A percentile compares a stretch with the other conserved stretches of the same genome.
phyloP scores from a whole-genome alignment of 2,329 filamentous ascomycete genomes.

The Xylaria sp. region DNA sequence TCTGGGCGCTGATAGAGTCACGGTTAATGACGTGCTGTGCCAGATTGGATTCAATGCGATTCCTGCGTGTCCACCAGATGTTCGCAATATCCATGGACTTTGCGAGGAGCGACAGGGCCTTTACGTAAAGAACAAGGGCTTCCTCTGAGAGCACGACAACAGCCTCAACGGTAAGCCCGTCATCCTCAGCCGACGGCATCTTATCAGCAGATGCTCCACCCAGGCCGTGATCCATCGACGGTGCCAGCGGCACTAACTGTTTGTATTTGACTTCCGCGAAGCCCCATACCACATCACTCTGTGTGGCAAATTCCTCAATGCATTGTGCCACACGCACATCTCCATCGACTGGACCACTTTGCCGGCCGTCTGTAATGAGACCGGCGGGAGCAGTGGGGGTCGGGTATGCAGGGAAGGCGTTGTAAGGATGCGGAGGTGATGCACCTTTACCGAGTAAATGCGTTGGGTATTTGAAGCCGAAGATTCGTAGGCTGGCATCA shows the following conservation, averaged over 20 bases:
- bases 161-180: slow-evolving; percentile 82
- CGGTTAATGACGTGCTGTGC: slow-evolving; percentile 43
- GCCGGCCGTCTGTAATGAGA: slow-evolving; percentile 69
- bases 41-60: slow-evolving; percentile 61
- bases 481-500: slow-evolving; percentile 78
- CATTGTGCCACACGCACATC: slow-evolving; percentile 76
- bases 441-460: slow-evolving; percentile 63
- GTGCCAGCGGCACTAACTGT: slow-evolving; percentile 87
- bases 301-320: slow-evolving; percentile 89
- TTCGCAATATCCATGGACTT: slow-evolving; percentile 96
- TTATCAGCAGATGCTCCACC: slow-evolving; percentile 63
- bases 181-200: slow-evolving; percentile 63
- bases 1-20: slow-evolving; percentile 49
- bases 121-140: slow-evolving; percentile 93
- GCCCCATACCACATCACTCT: slow-evolving; percentile 94
- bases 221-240: slow-evolving; percentile 73
- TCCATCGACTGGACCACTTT: slow-evolving; percentile 68
- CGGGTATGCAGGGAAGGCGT: slow-evolving; percentile 83
- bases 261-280: slow-evolving; percentile 99
- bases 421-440: slow-evolving; percentile 76
- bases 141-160: slow-evolving; percentile 89
- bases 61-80: slow-evolving; percentile 85
- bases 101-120: slow-evolving; percentile 84
- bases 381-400: slow-evolving; percentile 63
- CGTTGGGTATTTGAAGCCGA: slow-evolving; percentile 71